A percentile compares a stretch with the other conserved stretches of the same genome.
Conservation (phyloP, 202 grass and related monocot species). For the Zoysia matrella region DNA sequence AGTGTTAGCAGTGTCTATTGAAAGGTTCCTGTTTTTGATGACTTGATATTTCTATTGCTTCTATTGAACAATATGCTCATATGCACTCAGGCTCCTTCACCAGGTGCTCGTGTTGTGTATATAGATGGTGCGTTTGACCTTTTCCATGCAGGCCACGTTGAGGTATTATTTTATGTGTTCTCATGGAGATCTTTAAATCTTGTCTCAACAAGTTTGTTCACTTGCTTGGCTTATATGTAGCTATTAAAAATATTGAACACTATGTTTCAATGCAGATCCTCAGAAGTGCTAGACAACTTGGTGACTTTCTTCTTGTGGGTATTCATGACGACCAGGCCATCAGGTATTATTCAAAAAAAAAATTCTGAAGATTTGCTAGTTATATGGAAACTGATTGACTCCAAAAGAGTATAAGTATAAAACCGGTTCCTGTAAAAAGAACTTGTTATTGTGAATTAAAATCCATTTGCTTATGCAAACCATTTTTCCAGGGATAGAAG, state of each 20-base stretch:
- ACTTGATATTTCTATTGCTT: slow-evolving; percentile 27
- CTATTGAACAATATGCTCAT: slow-evolving; percentile 61
- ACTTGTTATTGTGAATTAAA: slow-evolving; percentile 22
- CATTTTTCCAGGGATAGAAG: slow-evolving; percentile 70
- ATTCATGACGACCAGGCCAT: slow-evolving; percentile 76
- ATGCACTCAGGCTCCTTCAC: slow-evolving; percentile 69
- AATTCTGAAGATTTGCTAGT: slow-evolving; percentile 12
- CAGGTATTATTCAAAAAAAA: slow-evolving; percentile 52
- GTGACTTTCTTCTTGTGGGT: slow-evolving; percentile 91
- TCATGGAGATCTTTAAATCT: slow-evolving; percentile 36
- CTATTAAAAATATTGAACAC: slow-evolving; percentile 21
- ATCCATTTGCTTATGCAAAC: slow-evolving; percentile 30
- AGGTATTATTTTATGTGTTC: slow-evolving; percentile 60
- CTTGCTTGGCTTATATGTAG: slow-evolving; percentile 21
- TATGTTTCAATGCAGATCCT: slow-evolving; percentile 66
- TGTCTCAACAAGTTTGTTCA: slow-evolving; percentile 3
- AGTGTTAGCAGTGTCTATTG: neutral
- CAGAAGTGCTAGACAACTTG: slow-evolving; percentile 83
- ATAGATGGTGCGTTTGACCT: slow-evolving; percentile 92
- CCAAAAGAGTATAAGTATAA: slow-evolving; percentile 8
- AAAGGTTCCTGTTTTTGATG: slow-evolving; percentile 21
- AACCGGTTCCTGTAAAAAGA: slow-evolving; percentile 22
- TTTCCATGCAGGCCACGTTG: slow-evolving; percentile 91
- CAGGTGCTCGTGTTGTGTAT: slow-evolving; percentile 83
- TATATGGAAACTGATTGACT: slow-evolving; percentile 8